Base-by-base conservation (phyloP, 192 early-diverging fungal genomes). In the Linnemannia elongata region DNA sequence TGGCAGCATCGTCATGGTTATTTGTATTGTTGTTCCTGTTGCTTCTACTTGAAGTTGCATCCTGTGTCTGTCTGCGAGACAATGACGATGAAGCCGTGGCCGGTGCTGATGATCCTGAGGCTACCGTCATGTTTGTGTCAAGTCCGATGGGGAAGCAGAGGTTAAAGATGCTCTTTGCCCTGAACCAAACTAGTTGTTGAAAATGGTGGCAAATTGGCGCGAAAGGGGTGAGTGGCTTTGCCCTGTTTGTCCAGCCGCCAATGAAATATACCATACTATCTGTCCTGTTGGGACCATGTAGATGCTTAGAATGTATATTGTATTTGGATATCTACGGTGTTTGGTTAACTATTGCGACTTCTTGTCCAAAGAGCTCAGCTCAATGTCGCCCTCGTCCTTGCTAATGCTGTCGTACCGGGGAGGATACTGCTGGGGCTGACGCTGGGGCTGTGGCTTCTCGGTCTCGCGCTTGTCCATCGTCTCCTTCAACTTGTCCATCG, bases 331-430 rank as follows among this genome's bases (percentile, higher is more conserved):
- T 41, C 55, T 66, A 41, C 49, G 20, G 3, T 52, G 73, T 39
- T 44, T 8, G 33, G 33, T 36, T 20, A 33, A 27, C 73, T 81
- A 87, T 81, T 81, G 80, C 30, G 36, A 78, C 85, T 87, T 87
- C 80, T 87, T 87, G 42, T 87, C 80, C 75, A 87, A 20, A 24
- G 85, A 87, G 79, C 76, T 81, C 85, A 87, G 71, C 80, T 87
- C 85, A 73, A 87, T 81, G 35, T 39, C 85, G 22, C 55, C 57
- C 35, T 87, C 85, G 49, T 87, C 85, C 47, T 81, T 81, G 45
- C 30, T 33, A 66, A 66, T 27, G 39, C 76, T 49, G 17, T 81
- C 57, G 27, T 38, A 52, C 39, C 76, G 82, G 33, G 22, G 75
- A 36, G 41, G 38, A 39, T 79, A 76, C 27, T 87, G 79, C 79